These are phyloP conservation scores for Erodium maritimum DNA, from an alignment of 345 rosid species.

Conservation along the genomic window DNA sequence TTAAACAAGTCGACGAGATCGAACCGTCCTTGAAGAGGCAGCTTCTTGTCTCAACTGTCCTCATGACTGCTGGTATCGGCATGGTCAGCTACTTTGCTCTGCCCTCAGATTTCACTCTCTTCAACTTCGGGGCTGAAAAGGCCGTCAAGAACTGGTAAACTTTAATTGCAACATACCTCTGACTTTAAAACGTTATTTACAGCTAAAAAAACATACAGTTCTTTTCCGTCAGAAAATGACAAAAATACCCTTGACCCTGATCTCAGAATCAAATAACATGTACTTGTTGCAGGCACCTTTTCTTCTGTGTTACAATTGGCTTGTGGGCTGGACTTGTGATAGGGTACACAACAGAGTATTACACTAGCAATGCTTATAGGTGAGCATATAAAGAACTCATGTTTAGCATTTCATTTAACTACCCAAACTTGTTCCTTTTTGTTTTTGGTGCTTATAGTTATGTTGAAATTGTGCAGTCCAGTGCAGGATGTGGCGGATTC, in stretches of 20 bases:
- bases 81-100: slow-evolving; percentile 35
- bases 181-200: too few species aligned
- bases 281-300: slow-evolving; percentile 40
- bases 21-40: slow-evolving; percentile 55
- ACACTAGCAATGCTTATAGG: slow-evolving; percentile 64
- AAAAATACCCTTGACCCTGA: too few species aligned
- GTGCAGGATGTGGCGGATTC: slow-evolving; percentile 71
- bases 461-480: slow-evolving; percentile 25
- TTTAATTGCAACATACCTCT: too few species aligned
- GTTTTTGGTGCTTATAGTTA: too few species aligned
- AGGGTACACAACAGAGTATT: slow-evolving; percentile 48
- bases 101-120: slow-evolving; percentile 56
- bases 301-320: slow-evolving; percentile 53
- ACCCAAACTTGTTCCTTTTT: background rate
- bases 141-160: slow-evolving; percentile 50
- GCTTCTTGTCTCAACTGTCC: slow-evolving; percentile 50
- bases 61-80: slow-evolving; percentile 55
- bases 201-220: too few species aligned
- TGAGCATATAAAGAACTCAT: too few species aligned
- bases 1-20: slow-evolving; percentile 34
- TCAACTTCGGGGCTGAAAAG: slow-evolving; percentile 40
- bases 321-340: slow-evolving; percentile 67
- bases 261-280: too few species aligned
- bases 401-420: too few species aligned
- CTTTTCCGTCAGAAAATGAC: too few species aligned